A percentile compares a stretch with the other conserved stretches of the same genome.
phyloP scores from a whole-genome alignment of 805 yeast genomes.

The Metschnikowia hibisci region DNA sequence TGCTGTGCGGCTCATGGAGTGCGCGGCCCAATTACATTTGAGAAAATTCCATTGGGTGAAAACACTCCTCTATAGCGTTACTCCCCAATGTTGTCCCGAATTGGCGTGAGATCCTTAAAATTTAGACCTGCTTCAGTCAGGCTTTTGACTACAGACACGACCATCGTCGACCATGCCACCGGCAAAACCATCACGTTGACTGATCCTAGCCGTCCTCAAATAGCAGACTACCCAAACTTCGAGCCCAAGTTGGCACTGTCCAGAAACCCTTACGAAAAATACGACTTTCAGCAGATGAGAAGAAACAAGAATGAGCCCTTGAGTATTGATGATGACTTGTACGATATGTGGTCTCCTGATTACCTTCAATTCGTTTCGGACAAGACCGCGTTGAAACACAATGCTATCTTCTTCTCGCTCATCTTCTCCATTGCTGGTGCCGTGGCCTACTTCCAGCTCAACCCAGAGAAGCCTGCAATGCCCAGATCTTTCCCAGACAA shows the following conservation, averaged over 20 bases:
- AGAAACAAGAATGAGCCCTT: constrained; percentile 73
- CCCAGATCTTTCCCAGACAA: constrained; percentile 72
- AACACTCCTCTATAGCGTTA: constrained; percentile 5
- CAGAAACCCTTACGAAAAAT: constrained; percentile 67
- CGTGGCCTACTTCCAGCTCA: constrained; percentile 45
- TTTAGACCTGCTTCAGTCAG: constrained; percentile 9
- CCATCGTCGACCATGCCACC: constrained; percentile 39
- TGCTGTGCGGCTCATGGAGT: constrained; percentile 5
- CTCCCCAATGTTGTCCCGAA: constrained; percentile 26
- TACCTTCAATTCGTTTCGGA: constrained; percentile 58
- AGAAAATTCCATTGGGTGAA: constrained; percentile 15
- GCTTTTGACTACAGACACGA: constrained; percentile 31
- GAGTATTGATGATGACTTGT: constrained; percentile 65
- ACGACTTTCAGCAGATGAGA: constrained; percentile 78
- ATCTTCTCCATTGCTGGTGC: constrained; percentile 43
- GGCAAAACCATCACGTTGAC: constrained; percentile 38
- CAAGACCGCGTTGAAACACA: constrained; percentile 55
- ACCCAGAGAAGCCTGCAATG: constrained; percentile 65
- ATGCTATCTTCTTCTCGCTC: constrained; percentile 44
- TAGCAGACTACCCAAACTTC: constrained; percentile 62
- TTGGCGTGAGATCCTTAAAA: constrained; percentile 18
- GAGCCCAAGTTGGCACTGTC: constrained; percentile 56
- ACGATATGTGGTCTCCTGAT: constrained; percentile 87
- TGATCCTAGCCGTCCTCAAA: constrained; percentile 41
- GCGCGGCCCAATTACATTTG: constrained; percentile 14